Conservation (phyloP, 495 filamentous ascomycete genomes). For the Rhypophila decipiens region DNA sequence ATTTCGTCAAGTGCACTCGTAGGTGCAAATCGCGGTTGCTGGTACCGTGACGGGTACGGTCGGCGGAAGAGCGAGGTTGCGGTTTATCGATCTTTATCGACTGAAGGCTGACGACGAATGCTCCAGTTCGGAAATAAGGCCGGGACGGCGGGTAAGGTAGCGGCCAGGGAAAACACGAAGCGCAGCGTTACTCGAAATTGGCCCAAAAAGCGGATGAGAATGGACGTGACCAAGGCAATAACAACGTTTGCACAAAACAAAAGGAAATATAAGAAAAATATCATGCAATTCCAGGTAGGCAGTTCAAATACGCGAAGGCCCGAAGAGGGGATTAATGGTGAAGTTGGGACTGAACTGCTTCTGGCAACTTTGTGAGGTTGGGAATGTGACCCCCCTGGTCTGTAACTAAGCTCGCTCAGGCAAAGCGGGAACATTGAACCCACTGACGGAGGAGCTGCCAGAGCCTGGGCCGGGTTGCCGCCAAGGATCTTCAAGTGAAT, state of each 20-base stretch:
- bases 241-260: no score
- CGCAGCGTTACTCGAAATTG: not conserved
- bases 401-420: not conserved
- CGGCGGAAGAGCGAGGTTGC: not conserved
- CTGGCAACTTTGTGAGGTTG: slow-evolving; percentile 14
- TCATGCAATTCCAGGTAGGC: no score
- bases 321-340: not conserved
- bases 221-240: no score
- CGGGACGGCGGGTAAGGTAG: not conserved
- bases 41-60: not conserved
- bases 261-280: no score
- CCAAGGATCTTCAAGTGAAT: not conserved
- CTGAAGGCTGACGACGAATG: not conserved
- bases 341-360: not conserved
- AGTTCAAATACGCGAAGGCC: no score
- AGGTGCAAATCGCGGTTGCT: not conserved
- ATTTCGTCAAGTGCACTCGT: not conserved
- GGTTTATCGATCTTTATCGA: not conserved
- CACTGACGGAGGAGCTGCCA: no score
- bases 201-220: no score
- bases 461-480: not conserved
- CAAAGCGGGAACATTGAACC: not conserved
- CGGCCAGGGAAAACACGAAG: not conserved
- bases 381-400: slow-evolving; percentile 17
- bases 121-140: not conserved